Evolutionary conservation across 306 rosid genomes (phyloP), one percentile per base, ranked within the genome.

Genomic region (Prunus davidiana): DNA sequence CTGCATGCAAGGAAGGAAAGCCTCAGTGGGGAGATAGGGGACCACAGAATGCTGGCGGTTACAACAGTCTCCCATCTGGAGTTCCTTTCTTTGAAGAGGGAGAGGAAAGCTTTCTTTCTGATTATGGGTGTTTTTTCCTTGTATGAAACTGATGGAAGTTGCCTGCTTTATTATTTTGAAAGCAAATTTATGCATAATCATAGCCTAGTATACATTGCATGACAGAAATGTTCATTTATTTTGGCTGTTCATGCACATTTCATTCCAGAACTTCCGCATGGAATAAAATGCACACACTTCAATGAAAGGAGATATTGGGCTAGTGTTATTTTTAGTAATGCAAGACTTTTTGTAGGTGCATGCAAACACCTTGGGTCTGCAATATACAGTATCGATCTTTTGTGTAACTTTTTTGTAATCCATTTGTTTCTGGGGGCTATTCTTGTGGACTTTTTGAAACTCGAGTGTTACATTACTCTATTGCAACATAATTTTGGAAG

Each of bases 1-100:
- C 83, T 32, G 83, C 86, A 64, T 0, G 3, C 34, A 58, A n/a
- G 47, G 73, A 69, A 78, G 86, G 86, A 50, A 83, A 83, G 67
- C 83, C 86, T 74, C 80, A 83, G 49, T 83, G 86, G 86, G 86
- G 83, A 46, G 73, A 83, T 13, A 62, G 76, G 56, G 86, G 86
- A 61, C 86, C 86, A 3, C 80, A 14, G 45, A 75, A 83, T 63
- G 77, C 83, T 19, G 83, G 86, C 28, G 19, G 6, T 47, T 83
- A 83, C 66, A 78, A 83, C 69, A 83, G 83, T 71, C 58, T 71
- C 32, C 83, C 78, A 56, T 75, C 77, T 79, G 80, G 60, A 51
- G 77, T 72, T 74, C 86, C 86, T 13, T 83, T 83, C 60, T 83
- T 75, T 57, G 74, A 56, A 64, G 83, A 58, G 74, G 86, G 83